A percentile compares a stretch with the other conserved stretches of the same genome.
These are phyloP conservation scores for Nicotiana obtusifolia DNA, from an alignment of 257 asterid genomes.

Conservation along the genomic window DNA sequence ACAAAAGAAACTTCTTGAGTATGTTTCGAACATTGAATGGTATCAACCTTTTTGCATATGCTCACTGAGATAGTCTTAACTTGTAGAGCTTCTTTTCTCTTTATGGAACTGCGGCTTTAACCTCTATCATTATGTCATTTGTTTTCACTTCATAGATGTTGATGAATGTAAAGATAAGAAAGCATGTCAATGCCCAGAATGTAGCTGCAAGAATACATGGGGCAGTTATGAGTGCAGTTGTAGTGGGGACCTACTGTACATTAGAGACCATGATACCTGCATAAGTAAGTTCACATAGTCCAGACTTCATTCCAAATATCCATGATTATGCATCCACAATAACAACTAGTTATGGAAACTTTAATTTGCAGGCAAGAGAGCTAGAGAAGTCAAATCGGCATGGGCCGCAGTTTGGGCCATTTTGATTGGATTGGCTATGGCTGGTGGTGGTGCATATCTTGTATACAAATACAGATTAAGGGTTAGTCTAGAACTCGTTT, in stretches of 20 bases:
- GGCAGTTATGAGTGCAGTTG: constrained; percentile 85
- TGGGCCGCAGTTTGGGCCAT: constrained; percentile 73
- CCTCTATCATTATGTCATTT: constrained; percentile 5
- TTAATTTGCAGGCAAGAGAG: constrained; percentile 46
- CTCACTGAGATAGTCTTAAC: background rate
- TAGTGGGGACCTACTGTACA: constrained; percentile 56
- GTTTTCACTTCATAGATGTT: constrained; percentile 37
- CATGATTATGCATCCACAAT: background rate
- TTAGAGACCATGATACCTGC: constrained; percentile 85
- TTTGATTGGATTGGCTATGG: constrained; percentile 53
- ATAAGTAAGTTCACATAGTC: constrained; percentile 48
- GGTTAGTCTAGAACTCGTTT: constrained; percentile 42
- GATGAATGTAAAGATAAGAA: constrained; percentile 78
- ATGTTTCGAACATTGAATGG: background rate
- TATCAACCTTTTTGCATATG: background rate
- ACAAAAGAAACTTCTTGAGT: background rate
- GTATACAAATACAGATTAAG: constrained; percentile 64
- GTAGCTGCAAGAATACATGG: constrained; percentile 82
- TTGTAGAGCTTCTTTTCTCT: background rate
- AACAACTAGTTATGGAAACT: background rate
- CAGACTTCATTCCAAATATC: background rate
- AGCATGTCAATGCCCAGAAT: constrained; percentile 83
- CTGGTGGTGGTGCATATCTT: constrained; percentile 56
- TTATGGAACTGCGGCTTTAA: background rate
- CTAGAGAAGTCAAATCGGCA: constrained; percentile 56